Evolutionary conservation across 352 stramenopile genomes (phyloP).

Genomic region (Peronosclerospora sorghi): DNA sequence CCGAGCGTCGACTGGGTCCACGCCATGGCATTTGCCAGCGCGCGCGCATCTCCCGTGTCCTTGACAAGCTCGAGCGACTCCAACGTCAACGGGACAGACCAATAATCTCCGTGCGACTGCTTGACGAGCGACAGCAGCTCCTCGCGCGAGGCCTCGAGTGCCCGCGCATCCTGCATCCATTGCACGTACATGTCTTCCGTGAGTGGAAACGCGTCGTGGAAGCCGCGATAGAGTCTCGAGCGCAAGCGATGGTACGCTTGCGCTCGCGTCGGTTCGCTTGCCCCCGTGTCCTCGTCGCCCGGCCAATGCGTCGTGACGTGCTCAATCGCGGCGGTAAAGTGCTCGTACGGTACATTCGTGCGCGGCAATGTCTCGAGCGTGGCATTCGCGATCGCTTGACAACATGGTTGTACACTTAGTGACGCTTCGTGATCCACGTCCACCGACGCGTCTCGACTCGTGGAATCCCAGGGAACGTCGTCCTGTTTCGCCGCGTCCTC

Average conservation of each 20-base stretch:
- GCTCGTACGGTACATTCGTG: conserved; percentile 24
- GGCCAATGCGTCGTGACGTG: conserved; percentile 28
- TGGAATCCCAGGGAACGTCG: neutral
- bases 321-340: conserved; percentile 22
- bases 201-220: conserved; percentile 46
- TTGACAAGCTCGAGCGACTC: conserved; percentile 28
- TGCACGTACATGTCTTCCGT: conserved; percentile 45
- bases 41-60: conserved; percentile 15
- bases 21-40: conserved; percentile 23
- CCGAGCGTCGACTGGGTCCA: conserved; percentile 25
- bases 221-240: conserved; percentile 6
- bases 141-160: neutral
- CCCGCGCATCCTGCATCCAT: conserved; percentile 31
- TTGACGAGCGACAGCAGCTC: conserved; percentile 26
- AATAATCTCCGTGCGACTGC: conserved; percentile 36
- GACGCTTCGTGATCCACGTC: too few relatives aligned
- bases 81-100: conserved; percentile 36
- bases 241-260: conserved; percentile 18
- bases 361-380: conserved; percentile 5
- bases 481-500: conserved; percentile 10
- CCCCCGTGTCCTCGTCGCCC: neutral
- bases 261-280: conserved; percentile 1
- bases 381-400: conserved; percentile 3
- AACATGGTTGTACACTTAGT: conserved; percentile 9
- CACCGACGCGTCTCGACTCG: too few relatives aligned